Evolutionary conservation across 257 asterid genomes (phyloP).

Genomic region (Penstemon newberryi): DNA sequence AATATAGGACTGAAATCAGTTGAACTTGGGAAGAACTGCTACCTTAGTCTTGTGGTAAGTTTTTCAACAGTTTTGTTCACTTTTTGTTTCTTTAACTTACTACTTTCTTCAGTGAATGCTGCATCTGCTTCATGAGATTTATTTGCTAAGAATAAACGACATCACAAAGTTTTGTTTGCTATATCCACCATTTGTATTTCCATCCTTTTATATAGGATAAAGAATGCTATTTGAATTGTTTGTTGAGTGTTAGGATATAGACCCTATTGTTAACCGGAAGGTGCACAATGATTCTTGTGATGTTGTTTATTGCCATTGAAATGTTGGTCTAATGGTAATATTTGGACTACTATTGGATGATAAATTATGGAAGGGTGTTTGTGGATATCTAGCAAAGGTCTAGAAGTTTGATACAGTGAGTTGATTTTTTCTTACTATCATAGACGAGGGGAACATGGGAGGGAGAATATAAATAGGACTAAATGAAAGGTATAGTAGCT

Average conservation of each 20-base stretch:
- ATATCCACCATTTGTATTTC: neutral
- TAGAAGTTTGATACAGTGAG: neutral
- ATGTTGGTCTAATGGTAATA: neutral
- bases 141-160: neutral
- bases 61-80: neutral
- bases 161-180: neutral
- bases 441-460: conserved; percentile 2
- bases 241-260: neutral
- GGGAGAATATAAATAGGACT: neutral
- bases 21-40: conserved; percentile 29
- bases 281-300: neutral
- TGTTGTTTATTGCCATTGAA: neutral
- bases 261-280: neutral
- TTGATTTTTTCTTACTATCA: neutral
- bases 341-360: conserved; percentile 15
- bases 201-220: neutral
- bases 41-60: conserved; percentile 43
- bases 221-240: neutral
- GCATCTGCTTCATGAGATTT: conserved; percentile 15
- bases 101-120: conserved; percentile 1
- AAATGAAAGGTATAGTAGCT: neutral
- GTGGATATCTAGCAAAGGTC: neutral
- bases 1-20: conserved; percentile 31
- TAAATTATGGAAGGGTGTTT: neutral
- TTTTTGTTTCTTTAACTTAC: neutral